Evolutionary conservation across 306 rosid genomes (phyloP).

Genomic region (Castanea sativa): DNA sequence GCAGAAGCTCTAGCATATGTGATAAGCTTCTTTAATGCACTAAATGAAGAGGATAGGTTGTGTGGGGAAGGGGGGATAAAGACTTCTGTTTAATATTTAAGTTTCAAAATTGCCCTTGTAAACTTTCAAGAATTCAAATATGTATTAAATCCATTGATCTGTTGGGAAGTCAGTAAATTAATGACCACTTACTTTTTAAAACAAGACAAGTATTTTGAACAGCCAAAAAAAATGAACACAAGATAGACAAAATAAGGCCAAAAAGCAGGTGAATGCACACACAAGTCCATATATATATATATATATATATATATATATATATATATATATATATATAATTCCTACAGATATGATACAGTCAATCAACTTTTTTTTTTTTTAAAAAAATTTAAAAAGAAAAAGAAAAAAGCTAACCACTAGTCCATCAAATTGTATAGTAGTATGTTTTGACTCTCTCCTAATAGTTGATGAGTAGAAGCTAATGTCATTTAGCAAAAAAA

Average conservation of each 20-base stretch:
- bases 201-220: too few species aligned
- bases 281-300: not conserved
- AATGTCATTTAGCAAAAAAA: not conserved
- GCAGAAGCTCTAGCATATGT: too few species aligned
- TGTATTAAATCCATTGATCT: too few species aligned
- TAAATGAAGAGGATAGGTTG: not conserved
- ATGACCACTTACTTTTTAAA: too few species aligned
- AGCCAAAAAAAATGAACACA: too few species aligned
- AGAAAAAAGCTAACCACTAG: not conserved
- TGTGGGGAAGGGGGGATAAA: not conserved
- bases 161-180: too few species aligned
- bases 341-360: too few species aligned
- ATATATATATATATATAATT: not conserved
- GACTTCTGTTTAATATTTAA: not conserved
- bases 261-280: not conserved
- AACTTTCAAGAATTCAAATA: too few species aligned
- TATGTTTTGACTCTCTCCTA: not conserved
- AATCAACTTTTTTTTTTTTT: too few species aligned
- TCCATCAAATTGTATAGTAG: not conserved
- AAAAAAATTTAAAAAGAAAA: not conserved
- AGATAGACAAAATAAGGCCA: too few species aligned
- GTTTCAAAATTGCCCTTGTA: too few species aligned
- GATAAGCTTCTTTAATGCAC: too few species aligned
- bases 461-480: constrained; percentile 3
- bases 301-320: not conserved